phyloP scores from a whole-genome alignment of 495 filamentous ascomycete genomes.

The Neurospora intermedia region DNA sequence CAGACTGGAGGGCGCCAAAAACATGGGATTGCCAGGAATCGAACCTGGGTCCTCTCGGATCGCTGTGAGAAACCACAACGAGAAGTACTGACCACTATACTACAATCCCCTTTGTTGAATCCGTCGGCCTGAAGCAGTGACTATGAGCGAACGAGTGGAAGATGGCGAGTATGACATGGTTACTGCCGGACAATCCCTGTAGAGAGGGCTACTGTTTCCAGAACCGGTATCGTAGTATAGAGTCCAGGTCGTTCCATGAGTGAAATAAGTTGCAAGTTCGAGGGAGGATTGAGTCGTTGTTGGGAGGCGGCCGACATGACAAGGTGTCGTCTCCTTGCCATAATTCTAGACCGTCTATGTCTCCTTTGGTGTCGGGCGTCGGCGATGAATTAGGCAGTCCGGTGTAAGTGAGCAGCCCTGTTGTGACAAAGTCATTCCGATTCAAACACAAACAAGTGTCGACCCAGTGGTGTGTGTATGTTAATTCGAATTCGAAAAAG shows the following conservation, averaged over 20 bases:
- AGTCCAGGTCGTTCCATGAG: neutral
- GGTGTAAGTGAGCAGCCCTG: neutral
- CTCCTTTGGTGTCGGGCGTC: neutral
- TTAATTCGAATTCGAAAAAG: neutral
- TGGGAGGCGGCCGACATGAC: neutral
- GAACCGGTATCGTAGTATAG: neutral
- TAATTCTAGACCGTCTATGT: neutral
- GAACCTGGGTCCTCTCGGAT: neutral
- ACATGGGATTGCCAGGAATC: neutral
- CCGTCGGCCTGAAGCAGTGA: neutral
- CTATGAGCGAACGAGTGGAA: neutral
- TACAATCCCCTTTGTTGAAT: neutral
- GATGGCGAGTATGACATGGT: neutral
- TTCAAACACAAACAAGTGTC: neutral
- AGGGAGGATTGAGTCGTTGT: neutral
- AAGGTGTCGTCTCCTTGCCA: neutral
- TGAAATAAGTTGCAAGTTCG: neutral
- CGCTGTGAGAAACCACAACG: neutral
- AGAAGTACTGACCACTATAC: neutral
- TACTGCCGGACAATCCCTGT: neutral
- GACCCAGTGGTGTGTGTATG: neutral
- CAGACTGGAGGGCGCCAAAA: neutral
- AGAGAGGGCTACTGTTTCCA: neutral
- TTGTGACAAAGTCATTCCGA: neutral
- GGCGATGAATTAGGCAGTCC: neutral